These are phyloP conservation scores for California macrophylla DNA, from an alignment of 441 rosid species.

Conservation along the genomic window DNA sequence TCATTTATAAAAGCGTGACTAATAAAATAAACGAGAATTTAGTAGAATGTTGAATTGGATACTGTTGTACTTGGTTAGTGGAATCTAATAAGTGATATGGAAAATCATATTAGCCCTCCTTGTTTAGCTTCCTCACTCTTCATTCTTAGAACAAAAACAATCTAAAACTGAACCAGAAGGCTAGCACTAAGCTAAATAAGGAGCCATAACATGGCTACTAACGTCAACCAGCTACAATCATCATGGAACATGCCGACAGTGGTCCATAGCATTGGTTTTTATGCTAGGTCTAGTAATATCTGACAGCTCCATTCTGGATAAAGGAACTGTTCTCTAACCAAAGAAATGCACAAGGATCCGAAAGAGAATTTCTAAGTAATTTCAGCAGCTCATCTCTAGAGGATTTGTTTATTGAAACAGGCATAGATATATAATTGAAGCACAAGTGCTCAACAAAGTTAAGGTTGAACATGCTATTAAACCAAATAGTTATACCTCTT, in stretches of 20 bases:
- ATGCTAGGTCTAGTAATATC: constrained; percentile 7
- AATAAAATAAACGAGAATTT: background rate
- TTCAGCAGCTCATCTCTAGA: constrained; percentile 13
- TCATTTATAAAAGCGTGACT: background rate
- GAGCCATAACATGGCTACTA: background rate
- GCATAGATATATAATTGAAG: constrained; percentile 4
- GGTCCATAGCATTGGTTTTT: constrained; percentile 4
- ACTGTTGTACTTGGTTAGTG: background rate
- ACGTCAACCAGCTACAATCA: constrained; percentile 1
- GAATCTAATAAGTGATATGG: background rate
- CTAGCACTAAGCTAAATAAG: background rate
- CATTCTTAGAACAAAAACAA: background rate
- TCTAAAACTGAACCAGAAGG: background rate
- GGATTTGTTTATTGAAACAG: background rate
- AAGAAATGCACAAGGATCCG: constrained; percentile 1
- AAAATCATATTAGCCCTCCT: background rate
- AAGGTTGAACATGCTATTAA: background rate
- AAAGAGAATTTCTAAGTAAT: background rate
- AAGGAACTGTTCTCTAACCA: background rate
- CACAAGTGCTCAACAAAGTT: constrained; percentile 9
- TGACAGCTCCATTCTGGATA: constrained; percentile 6
- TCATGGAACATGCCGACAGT: background rate
- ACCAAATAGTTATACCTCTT: constrained; percentile 47
- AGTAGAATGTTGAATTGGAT: constrained; percentile 3
- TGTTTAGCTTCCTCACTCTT: constrained; percentile 3